These are phyloP conservation scores for Trypethelium eluteriae DNA, from an alignment of 495 filamentous ascomycete species.

Conservation along the genomic window DNA sequence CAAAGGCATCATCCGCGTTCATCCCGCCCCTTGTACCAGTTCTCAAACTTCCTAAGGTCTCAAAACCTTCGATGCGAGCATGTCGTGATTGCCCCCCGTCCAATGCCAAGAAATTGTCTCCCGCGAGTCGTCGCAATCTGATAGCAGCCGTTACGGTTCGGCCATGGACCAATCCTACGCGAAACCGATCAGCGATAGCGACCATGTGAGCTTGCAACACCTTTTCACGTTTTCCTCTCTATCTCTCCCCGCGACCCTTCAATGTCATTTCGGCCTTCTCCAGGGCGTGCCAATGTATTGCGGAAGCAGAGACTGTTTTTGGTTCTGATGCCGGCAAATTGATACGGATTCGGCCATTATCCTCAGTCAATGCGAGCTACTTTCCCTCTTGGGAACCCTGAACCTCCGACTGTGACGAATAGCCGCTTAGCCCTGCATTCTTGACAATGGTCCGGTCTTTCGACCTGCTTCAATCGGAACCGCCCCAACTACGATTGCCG, in stretches of 20 bases:
- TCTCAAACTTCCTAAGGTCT: no score
- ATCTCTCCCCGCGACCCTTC: not conserved
- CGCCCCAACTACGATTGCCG: slow-evolving; percentile 4
- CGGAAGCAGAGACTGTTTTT: not conserved
- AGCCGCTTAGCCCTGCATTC: slow-evolving; percentile 2
- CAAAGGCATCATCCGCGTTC: no score
- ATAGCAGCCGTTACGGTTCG: not conserved
- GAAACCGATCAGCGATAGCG: slow-evolving; percentile 2
- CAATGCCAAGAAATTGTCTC: slow-evolving; percentile 4
- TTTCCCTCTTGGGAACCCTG: not conserved
- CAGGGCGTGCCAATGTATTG: not conserved
- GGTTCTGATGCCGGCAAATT: not conserved
- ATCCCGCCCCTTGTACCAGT: no score
- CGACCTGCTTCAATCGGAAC: slow-evolving; percentile 7
- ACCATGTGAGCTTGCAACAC: not conserved
- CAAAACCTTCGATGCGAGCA: no score
- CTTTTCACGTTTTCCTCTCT: not conserved
- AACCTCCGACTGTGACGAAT: not conserved
- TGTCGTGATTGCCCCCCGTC: not conserved
- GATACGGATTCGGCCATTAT: not conserved
- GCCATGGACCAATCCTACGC: not conserved
- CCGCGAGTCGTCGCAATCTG: slow-evolving; percentile 6
- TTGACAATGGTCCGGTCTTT: slow-evolving; percentile 3
- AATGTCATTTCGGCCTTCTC: not conserved
- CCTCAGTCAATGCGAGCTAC: not conserved